Evolutionary conservation across 129 eudicot genomes (phyloP), one percentile per base, ranked within the genome.

Genomic region (Helianthus tuberosus): DNA sequence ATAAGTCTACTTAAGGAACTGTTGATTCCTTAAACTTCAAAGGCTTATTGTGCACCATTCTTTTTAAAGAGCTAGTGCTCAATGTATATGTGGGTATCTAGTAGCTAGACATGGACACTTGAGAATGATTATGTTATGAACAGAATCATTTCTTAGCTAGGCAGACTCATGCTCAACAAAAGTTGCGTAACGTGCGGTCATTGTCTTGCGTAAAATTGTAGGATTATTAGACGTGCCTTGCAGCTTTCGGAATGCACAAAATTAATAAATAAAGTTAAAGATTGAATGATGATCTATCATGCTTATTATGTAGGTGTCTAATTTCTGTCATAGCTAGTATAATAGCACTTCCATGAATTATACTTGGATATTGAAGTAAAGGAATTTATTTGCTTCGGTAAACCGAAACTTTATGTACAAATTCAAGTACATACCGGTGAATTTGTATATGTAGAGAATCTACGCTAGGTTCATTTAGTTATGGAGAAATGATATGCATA

Each of bases 131-230:
- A 67, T 54, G 77, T 38, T 59, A 52, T 48, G 60, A 75, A 74
- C 46, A 69, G 74, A 88, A 84, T 88, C 78, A 88, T 88, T 84
- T 73, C 85, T 52, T 77, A 75, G 77, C 47, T 77, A 75, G 77
- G 61, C 77, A 79, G 71, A 63, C 25, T 71, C 71, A 77, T 77
- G 69, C 59, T 75, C 32, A 69, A 72, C 67, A 69, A 71, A 72
- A 62, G 79, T 77, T 75, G 83, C 84, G 84, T 85, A 67, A 72
- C 67, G 59, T 44, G 75, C 58, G 81, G 67, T 65, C 81, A 79
- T 44, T 32, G 38, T 57, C 69, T 75, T 76, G 85, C 77, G 73
- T 84, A 65, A 14, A 61, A 61, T 74, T 78, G 65, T 76, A 75
- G 75, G 83, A 84, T 77, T 79, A 79, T 79, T 53, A 57, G 70